Conservation (phyloP, 106 monocot genomes). For the Dioscorea dumetorum region DNA sequence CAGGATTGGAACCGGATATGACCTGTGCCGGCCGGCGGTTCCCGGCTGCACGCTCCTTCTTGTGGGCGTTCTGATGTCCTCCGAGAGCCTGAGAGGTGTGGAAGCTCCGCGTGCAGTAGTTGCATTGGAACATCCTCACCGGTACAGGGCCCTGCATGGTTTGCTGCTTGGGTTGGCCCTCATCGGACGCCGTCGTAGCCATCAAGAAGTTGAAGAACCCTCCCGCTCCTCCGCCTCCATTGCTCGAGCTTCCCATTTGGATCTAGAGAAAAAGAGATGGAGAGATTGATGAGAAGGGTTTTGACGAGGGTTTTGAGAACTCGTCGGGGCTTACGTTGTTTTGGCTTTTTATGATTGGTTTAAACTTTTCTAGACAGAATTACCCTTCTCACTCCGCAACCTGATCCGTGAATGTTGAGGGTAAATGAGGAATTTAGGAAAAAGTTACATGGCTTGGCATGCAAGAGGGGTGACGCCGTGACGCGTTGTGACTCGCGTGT, state of each 20-base stretch:
- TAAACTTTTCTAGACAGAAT: background rate
- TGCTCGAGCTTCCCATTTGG: too few relatives aligned
- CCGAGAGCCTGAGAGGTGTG: constrained; percentile 62
- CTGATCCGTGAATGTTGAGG: background rate
- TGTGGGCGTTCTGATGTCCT: constrained; percentile 70
- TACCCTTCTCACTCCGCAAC: background rate
- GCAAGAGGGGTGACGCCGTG: too few relatives aligned
- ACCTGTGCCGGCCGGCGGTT: background rate
- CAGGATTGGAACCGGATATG: background rate
- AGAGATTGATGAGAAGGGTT: constrained; percentile 1
- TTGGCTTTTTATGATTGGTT: background rate
- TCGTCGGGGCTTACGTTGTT: background rate
- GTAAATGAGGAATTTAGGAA: background rate
- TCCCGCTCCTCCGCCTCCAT: constrained; percentile 3
- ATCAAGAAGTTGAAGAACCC: constrained; percentile 19
- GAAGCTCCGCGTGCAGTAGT: constrained; percentile 48
- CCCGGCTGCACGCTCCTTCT: constrained; percentile 43
- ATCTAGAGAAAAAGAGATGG: constrained; percentile 4
- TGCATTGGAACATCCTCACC: constrained; percentile 26
- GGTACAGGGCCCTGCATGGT: background rate
- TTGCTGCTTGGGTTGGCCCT: background rate
- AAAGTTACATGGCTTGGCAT: background rate
- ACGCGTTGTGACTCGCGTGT: background rate
- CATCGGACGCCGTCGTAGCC: background rate
- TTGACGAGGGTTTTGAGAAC: background rate